Conservation (phyloP, 371 early-diverging fungal genomes). For the Mortierella sp. region DNA sequence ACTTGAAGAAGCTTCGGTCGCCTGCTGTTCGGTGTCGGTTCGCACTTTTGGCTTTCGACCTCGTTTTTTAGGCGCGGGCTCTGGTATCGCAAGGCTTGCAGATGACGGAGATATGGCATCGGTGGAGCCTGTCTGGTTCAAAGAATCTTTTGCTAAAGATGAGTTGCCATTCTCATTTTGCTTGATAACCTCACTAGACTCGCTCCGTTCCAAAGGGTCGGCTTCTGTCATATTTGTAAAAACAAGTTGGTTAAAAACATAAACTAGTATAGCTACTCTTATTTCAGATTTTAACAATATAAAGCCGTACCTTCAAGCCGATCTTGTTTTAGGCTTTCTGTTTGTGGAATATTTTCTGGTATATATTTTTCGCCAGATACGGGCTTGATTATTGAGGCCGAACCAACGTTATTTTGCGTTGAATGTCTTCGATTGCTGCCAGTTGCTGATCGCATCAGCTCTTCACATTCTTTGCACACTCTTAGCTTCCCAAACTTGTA, state of each 20-base stretch:
- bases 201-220: background rate
- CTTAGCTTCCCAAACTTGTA: conserved; percentile 23
- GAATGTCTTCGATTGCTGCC: conserved; percentile 26
- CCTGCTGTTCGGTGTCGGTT: background rate
- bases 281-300: too few species aligned
- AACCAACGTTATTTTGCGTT: background rate
- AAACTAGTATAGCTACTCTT: background rate
- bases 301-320: background rate
- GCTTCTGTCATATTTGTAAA: background rate
- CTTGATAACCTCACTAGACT: background rate
- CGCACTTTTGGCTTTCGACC: conserved; percentile 5
- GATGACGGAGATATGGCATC: background rate
- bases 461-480: conserved; percentile 29
- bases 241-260: too few species aligned
- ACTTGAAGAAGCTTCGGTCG: background rate
- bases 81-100: background rate
- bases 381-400: background rate
- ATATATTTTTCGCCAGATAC: too few species aligned
- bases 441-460: conserved; percentile 20
- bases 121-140: background rate
- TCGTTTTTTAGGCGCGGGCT: conserved; percentile 1
- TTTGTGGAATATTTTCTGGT: background rate
- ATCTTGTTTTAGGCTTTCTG: background rate
- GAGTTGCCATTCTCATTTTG: background rate
- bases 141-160: background rate